Base-by-base conservation (phyloP, 2,329 filamentous ascomycete species). In the Penicillium sp. region DNA sequence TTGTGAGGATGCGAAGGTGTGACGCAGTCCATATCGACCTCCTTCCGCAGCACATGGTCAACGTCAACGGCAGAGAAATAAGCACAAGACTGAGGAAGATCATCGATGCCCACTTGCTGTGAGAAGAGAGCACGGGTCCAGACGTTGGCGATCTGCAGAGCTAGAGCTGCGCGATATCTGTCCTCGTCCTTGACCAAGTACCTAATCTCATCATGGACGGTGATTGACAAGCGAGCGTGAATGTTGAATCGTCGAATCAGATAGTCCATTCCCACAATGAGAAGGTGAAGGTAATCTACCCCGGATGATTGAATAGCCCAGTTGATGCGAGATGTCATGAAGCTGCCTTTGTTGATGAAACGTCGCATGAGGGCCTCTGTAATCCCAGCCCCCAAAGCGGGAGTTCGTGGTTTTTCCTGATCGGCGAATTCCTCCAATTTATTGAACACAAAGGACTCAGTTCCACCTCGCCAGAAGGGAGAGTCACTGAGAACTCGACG, bases 271-370 rank as follows among this genome's bases (percentile, higher is more conserved):
- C 87, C 83, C 3, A 98, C 86, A 61, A 99, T 91, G 19, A 99
- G 83, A 4, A 99, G 86, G 70, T 99, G 95, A 2, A 99, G 84
- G 73, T 99, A 99, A 74, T 99, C 96, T 4, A 98, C 93, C 5
- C 96, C 95, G 0, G 91, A 96, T 1, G 93, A 97, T 70, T 99
- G 95, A 65, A 99, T 98, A 3, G 95, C 95, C 95, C 95, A 99
- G 72, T 99, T 99, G 77, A 99, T 98, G 33, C 96, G 88, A 19
- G 90, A 96, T 1, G 95, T 97, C 78, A 99, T 88, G 77, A 96
- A 99, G 22, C 89, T 91, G 35, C 93, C 92, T 70, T 91, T 95
- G 74, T 84, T 90, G 67, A 99, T 87, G 70, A 89, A 96, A 16
- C 90, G 87, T 52, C 88, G 83, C 88, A 96, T 96, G 21, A 99